phyloP scores from a whole-genome alignment of 495 filamentous ascomycete species.

The Neurospora sp. region DNA sequence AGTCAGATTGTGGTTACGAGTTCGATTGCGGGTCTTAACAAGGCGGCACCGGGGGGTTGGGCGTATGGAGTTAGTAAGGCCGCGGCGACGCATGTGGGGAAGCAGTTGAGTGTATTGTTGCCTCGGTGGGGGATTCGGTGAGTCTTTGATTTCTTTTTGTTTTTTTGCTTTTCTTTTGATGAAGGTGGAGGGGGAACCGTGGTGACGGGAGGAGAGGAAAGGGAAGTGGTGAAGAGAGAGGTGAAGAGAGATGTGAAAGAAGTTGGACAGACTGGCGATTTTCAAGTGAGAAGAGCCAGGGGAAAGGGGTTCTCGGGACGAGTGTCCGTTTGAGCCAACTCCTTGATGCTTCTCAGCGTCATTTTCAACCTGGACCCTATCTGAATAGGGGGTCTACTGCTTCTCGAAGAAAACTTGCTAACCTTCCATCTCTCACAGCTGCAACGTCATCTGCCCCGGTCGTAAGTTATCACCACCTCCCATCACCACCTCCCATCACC shows the following conservation, averaged over 20 bases:
- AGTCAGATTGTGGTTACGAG: conserved; percentile 57
- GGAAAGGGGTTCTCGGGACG: too few relatives aligned
- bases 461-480: conserved; percentile 31
- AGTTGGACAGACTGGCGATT: too few relatives aligned
- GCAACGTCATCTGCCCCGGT: conserved; percentile 59
- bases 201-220: not conserved
- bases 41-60: conserved; percentile 44
- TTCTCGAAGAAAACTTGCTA: conserved; percentile 16
- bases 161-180: conserved; percentile 29
- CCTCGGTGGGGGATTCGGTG: conserved; percentile 48
- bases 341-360: too few relatives aligned
- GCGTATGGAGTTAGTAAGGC: conserved; percentile 56
- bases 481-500: not conserved
- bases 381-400: conserved; percentile 3
- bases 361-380: not conserved
- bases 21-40: conserved; percentile 51
- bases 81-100: conserved; percentile 52
- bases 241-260: not conserved
- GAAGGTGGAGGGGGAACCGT: conserved; percentile 9
- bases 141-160: not conserved
- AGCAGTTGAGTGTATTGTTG: conserved; percentile 45
- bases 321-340: too few relatives aligned
- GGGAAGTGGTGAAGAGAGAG: not conserved
- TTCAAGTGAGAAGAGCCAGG: too few relatives aligned
- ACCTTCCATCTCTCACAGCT: conserved; percentile 11